phyloP scores from a whole-genome alignment of 2,329 filamentous ascomycete genomes.

The Exophiala aquamarina region DNA sequence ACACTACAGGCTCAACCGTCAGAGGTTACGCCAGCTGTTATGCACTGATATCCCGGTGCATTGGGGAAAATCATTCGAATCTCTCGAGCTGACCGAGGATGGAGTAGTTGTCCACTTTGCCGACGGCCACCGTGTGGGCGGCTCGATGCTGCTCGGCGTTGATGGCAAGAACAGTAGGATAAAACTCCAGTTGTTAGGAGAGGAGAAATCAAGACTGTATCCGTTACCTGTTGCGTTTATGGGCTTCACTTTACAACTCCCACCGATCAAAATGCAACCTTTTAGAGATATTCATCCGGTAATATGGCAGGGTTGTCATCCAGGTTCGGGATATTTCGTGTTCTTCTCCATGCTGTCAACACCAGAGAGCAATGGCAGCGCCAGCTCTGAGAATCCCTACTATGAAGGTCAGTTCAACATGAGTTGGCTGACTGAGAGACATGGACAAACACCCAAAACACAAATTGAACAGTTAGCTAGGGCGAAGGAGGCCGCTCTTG shows the following conservation, averaged over 20 bases:
- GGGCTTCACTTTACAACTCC: constrained; percentile 10
- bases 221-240: constrained; percentile 11
- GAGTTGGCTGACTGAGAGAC: constrained; percentile 40
- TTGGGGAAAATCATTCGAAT: constrained; percentile 29
- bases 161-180: constrained; percentile 29
- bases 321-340: constrained; percentile 14
- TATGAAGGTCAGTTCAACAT: constrained; percentile 49
- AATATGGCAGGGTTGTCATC: constrained; percentile 24
- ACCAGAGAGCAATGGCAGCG: constrained; percentile 37
- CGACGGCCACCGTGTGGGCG: constrained; percentile 20
- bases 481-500: constrained; percentile 4
- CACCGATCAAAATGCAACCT: constrained; percentile 6
- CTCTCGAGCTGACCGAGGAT: constrained; percentile 1
- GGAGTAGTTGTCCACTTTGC: constrained; percentile 18
- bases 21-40: constrained; percentile 31
- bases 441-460: constrained; percentile 5
- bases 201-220: constrained; percentile 1
- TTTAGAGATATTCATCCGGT: constrained; percentile 17
- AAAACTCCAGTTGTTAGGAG: constrained; percentile 17
- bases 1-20: constrained; percentile 30
- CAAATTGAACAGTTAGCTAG: not conserved
- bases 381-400: constrained; percentile 31
- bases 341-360: constrained; percentile 43
- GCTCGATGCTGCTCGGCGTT: constrained; percentile 27
- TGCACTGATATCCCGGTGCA: constrained; percentile 27